phyloP scores from a whole-genome alignment of 192 early-diverging fungal species.

The Backusella australiensis region DNA sequence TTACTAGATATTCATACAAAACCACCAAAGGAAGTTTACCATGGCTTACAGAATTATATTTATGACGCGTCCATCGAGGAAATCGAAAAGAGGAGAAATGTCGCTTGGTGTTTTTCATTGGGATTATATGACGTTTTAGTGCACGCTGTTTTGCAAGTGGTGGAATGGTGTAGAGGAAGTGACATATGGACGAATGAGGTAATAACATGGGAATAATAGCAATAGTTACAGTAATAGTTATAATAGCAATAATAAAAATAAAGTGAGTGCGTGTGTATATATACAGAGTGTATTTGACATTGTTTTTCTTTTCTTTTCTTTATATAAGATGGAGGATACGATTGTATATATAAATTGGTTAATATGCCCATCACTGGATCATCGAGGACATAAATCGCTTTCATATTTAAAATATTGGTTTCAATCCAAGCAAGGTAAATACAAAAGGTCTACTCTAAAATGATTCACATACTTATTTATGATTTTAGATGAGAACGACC shows the following conservation, averaged over 20 bases:
- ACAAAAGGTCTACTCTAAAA: not conserved
- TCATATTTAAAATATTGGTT: not conserved
- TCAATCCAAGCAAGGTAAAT: not conserved
- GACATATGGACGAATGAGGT: not conserved
- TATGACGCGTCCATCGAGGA: not conserved
- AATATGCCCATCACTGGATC: conserved; percentile 3
- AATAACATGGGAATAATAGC: too few species aligned
- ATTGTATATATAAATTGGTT: conserved; percentile 1
- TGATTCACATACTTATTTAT: not conserved
- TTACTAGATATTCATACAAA: not conserved
- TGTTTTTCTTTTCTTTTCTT: not conserved
- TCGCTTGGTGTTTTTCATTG: not conserved
- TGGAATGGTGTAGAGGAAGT: not conserved
- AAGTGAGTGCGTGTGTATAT: too few species aligned
- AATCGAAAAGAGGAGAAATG: not conserved
- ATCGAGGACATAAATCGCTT: not conserved
- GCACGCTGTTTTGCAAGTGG: not conserved
- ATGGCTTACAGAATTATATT: not conserved
- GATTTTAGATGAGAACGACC: not conserved
- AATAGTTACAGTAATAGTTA: too few species aligned
- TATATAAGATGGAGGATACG: conserved; percentile 7
- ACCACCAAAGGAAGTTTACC: not conserved
- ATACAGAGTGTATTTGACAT: not conserved
- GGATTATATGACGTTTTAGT: not conserved
- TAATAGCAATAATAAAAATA: not conserved